Evolutionary conservation across 441 rosid genomes (phyloP).

Genomic region (Theobroma grandiflorum): DNA sequence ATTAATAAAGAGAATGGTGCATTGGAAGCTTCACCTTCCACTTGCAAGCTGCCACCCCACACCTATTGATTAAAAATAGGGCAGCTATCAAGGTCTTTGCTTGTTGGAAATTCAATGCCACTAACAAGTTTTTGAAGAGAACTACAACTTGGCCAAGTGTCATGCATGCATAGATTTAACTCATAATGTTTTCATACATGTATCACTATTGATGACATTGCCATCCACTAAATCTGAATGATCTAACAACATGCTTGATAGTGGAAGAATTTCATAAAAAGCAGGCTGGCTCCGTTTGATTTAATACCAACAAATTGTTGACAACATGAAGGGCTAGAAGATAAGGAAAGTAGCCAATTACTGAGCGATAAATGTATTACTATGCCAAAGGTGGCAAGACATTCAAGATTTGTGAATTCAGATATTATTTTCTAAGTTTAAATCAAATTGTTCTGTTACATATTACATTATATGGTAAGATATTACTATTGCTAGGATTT

Average conservation of each 20-base stretch:
- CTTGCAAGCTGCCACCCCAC: neutral
- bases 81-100: too few relatives aligned
- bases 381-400: neutral
- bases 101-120: too few relatives aligned
- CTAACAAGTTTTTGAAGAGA: neutral
- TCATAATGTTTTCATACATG: neutral
- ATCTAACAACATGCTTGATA: neutral
- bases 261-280: neutral
- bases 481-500: neutral
- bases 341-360: neutral
- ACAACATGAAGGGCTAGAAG: too few relatives aligned
- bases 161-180: neutral
- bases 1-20: neutral
- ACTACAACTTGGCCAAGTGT: neutral
- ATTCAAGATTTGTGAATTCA: neutral
- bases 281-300: neutral
- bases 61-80: too few relatives aligned
- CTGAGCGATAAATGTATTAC: neutral
- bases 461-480: neutral
- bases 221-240: neutral
- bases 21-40: neutral
- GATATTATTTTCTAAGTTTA: neutral
- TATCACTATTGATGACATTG: neutral
- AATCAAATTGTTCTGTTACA: constrained; percentile 2
- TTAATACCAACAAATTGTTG: too few relatives aligned